Evolutionary conservation across 805 yeast species (phyloP).

Genomic region (Candida qinlingensis): DNA sequence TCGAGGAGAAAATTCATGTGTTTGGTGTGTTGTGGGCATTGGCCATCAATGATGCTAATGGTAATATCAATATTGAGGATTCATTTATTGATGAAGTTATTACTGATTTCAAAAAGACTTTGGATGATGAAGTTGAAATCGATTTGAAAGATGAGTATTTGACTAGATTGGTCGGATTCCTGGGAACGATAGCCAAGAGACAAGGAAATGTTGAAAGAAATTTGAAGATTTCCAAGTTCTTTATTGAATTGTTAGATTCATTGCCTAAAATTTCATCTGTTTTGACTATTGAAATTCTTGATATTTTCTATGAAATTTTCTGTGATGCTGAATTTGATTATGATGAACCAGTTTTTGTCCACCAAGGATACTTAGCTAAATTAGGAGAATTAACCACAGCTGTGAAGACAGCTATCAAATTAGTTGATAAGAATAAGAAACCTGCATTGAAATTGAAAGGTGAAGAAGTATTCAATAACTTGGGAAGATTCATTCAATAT

Average conservation of each 20-base stretch:
- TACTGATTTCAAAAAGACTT: constrained; percentile 16
- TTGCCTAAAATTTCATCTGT: constrained; percentile 30
- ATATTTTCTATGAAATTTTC: constrained; percentile 70
- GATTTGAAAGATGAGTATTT: constrained; percentile 33
- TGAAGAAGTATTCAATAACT: constrained; percentile 60
- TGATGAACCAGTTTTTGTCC: constrained; percentile 63
- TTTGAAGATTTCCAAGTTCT: constrained; percentile 38
- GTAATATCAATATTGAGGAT: constrained; percentile 15
- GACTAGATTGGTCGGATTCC: constrained; percentile 45
- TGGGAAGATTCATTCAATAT: constrained; percentile 74
- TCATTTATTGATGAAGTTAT: constrained; percentile 24
- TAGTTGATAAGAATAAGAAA: constrained; percentile 60
- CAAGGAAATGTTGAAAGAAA: constrained; percentile 43
- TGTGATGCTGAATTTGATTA: constrained; percentile 66
- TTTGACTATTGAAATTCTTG: constrained; percentile 53
- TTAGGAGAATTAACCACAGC: constrained; percentile 40
- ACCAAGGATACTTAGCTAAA: constrained; percentile 38
- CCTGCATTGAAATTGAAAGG: constrained; percentile 54
- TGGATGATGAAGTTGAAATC: constrained; percentile 14
- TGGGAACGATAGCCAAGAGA: constrained; percentile 44
- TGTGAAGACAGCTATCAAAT: constrained; percentile 50
- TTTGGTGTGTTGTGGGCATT: constrained; percentile 44
- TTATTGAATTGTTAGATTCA: constrained; percentile 28
- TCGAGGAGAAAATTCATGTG: constrained; percentile 29
- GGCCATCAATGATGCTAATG: constrained; percentile 25